Conservation (phyloP, 805 yeast genomes). For the Candida boidinii region DNA sequence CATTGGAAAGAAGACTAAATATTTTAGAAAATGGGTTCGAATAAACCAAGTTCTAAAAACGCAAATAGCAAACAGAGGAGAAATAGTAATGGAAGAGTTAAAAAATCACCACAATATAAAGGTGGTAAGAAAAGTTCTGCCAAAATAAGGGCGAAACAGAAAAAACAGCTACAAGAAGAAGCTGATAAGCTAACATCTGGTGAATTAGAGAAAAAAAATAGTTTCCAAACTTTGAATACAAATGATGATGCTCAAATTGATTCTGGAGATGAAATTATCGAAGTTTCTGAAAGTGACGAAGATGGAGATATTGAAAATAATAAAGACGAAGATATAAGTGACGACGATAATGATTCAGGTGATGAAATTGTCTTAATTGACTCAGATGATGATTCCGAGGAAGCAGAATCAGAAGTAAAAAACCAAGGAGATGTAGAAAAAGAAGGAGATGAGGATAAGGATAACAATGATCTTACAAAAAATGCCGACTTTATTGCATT, state of each 20-base stretch:
- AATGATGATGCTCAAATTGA: slow-evolving; percentile 7
- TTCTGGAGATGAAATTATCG: slow-evolving; percentile 1
- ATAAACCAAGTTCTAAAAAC: too few species aligned
- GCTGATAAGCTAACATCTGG: too few species aligned
- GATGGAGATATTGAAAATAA: slow-evolving; percentile 1
- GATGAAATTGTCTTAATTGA: neutral
- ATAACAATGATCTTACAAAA: slow-evolving; percentile 31
- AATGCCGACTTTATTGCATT: slow-evolving; percentile 50
- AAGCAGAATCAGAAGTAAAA: slow-evolving; percentile 2
- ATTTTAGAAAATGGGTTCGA: too few species aligned
- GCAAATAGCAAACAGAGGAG: too few species aligned
- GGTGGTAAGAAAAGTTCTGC: too few species aligned
- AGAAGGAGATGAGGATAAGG: slow-evolving; percentile 1
- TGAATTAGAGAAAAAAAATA: too few species aligned
- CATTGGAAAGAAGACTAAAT: too few species aligned
- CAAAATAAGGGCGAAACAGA: too few species aligned
- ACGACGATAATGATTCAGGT: slow-evolving; percentile 1
- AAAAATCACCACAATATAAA: too few species aligned
- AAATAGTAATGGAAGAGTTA: too few species aligned
- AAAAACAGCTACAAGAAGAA: too few species aligned
- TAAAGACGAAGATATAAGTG: neutral
- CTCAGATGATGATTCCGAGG: slow-evolving; percentile 1
- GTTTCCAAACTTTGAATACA: too few species aligned
- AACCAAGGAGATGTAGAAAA: slow-evolving; percentile 4
- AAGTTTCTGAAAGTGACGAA: slow-evolving; percentile 2